Base-by-base conservation (phyloP, 768 basidiomycete species). In the Podaxis mareebaensis region DNA sequence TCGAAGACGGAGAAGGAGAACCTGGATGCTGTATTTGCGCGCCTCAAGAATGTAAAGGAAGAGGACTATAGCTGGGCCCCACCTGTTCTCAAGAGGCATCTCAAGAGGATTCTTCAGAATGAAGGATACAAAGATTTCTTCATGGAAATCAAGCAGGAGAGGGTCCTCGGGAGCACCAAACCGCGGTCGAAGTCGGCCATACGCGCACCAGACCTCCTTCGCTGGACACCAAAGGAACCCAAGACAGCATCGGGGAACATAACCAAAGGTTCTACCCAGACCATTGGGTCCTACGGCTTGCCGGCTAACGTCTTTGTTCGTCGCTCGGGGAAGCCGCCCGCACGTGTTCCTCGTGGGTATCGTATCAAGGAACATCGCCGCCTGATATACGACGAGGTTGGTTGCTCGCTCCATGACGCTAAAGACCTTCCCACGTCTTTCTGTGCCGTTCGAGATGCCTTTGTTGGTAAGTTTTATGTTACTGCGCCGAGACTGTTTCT, bases 401-500 rank as follows among this genome's bases (percentile, higher is more conserved):
- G 61, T 17, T 15, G 22, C 40, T 55, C 64, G 44, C 55, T 57
- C 28, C 44, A 77, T 65, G 73, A 78, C 58, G 74, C 74, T 8
- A 66, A 73, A 13, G 73, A 76, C 57, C 17, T 26, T 4, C 38
- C 17, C 17, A 36, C 51, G n/a, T 33, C 44, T 20, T 17, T 55
- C 49, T 20, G 30, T 28, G 17, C 22, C 30, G 26, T 40, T 5
- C 60, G 49, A 38, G 55, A 22, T 5, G 30, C 58, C 26, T 42
- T n/a, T 44, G 8, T 61, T 46, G 53, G 51, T 54, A 40, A 28
- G 30, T 54, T 52, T 28, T 57, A 6, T 12, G 10, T 13, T 42
- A n/a, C 12, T 42, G 17, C 5, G 4, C 6, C 17, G 40, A 13
- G 40, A 3, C 13, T 15, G 5, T 6, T 42, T 42, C 40, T 42